Conservation (phyloP, 169 alveolate genomes). For the Theileria orientalis region DNA sequence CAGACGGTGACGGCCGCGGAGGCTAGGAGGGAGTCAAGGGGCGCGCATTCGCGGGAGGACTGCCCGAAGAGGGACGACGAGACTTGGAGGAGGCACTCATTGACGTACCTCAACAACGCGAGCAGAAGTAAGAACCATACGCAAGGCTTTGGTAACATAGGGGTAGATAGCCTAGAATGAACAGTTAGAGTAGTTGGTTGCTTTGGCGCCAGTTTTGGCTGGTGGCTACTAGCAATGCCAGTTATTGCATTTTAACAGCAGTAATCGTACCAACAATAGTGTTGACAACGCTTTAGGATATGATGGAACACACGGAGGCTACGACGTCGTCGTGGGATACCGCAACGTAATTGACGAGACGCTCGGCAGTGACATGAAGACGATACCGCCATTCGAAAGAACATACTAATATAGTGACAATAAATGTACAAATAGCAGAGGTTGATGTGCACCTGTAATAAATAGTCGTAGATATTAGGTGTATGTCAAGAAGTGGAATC, state of each 20-base stretch:
- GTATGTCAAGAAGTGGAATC: not conserved
- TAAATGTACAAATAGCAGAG: no score
- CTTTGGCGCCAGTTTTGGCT: no score
- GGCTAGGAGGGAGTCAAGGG: slow-evolving; percentile 94
- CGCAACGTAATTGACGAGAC: slow-evolving; percentile 87
- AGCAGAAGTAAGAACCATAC: slow-evolving; percentile 74
- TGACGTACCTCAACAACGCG: slow-evolving; percentile 78
- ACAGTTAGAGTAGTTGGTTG: no score
- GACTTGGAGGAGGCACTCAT: slow-evolving; percentile 95
- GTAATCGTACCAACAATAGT: no score
- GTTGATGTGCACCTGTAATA: no score
- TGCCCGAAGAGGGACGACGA: slow-evolving; percentile 93
- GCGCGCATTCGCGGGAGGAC: slow-evolving; percentile 98
- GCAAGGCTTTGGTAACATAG: slow-evolving; percentile 67
- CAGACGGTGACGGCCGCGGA: slow-evolving; percentile 92
- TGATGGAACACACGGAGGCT: slow-evolving; percentile 11
- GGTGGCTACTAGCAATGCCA: no score
- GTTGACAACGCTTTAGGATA: not conserved
- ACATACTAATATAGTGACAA: slow-evolving; percentile 23
- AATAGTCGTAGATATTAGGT: no score
- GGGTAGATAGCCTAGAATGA: slow-evolving; percentile 56
- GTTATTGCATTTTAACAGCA: no score
- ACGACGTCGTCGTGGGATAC: slow-evolving; percentile 68
- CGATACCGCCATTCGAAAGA: slow-evolving; percentile 86
- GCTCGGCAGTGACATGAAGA: slow-evolving; percentile 86